A percentile compares a stretch with the other conserved stretches of the same genome.
Evolutionary conservation across 1,284 basidiomycete genomes (phyloP).

Genomic region (Meripilus lineatus): DNA sequence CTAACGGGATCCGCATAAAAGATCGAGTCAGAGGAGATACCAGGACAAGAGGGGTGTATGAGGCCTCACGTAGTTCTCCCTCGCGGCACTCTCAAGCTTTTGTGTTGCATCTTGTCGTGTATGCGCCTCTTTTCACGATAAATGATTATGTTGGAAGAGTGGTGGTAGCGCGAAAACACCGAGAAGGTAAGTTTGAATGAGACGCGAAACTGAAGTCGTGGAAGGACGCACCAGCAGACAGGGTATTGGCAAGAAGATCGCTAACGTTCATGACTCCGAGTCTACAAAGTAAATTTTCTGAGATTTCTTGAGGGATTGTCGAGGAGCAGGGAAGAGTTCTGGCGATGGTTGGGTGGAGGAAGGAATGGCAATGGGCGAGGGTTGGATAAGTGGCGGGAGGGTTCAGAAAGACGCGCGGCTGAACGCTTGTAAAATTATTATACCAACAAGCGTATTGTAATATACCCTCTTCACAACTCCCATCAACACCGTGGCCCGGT

Average conservation of each 20-base stretch:
- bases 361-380: conserved; percentile 12
- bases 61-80: conserved; percentile 77
- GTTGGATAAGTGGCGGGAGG: conserved; percentile 14
- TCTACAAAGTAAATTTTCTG: not conserved
- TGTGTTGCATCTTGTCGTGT: conserved; percentile 87
- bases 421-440: conserved; percentile 11
- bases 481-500: no score
- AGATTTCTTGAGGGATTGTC: not conserved
- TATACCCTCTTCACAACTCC: no score
- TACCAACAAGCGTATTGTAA: no score
- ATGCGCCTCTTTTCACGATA: conserved; percentile 54
- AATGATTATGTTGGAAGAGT: conserved; percentile 17
- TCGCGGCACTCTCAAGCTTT: conserved; percentile 80
- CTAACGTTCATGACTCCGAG: conserved; percentile 76
- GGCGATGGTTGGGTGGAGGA: conserved; percentile 8
- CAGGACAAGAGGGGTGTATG: conserved; percentile 15
- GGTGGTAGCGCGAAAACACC: conserved; percentile 24
- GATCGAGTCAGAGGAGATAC: conserved; percentile 16
- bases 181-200: conserved; percentile 14
- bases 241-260: conserved; percentile 84
- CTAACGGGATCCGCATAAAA: conserved; percentile 38
- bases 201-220: conserved; percentile 5
- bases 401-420: conserved; percentile 12
- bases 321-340: conserved; percentile 8
- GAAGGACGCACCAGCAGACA: conserved; percentile 72